Evolutionary conservation across 805 yeast species (phyloP).

Genomic region (Jamesozyma jinghongensis): DNA sequence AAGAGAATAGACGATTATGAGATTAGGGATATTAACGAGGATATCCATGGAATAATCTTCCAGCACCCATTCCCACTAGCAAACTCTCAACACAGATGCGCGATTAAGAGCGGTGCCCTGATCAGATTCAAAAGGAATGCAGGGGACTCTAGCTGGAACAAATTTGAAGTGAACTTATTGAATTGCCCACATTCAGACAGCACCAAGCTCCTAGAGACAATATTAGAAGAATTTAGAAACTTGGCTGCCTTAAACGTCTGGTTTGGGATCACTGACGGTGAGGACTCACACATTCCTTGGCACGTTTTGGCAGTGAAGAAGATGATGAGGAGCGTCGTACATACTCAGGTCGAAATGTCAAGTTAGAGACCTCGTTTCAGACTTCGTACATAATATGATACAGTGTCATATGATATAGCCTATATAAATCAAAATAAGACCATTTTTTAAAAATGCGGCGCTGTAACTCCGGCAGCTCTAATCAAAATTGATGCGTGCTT

Average conservation of each 20-base stretch:
- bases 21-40: conserved; percentile 43
- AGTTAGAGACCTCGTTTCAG: not conserved
- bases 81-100: conserved; percentile 60
- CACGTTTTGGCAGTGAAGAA: conserved; percentile 62
- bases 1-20: conserved; percentile 22
- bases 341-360: conserved; percentile 38
- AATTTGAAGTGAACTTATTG: conserved; percentile 56
- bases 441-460: no score
- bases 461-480: no score
- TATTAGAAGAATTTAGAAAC: conserved; percentile 54
- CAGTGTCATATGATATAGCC: no score
- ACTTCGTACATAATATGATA: no score
- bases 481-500: no score
- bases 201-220: conserved; percentile 43
- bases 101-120: conserved; percentile 63
- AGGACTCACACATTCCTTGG: conserved; percentile 52
- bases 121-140: conserved; percentile 31
- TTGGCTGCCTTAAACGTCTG: conserved; percentile 35
- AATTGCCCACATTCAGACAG: conserved; percentile 67
- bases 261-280: conserved; percentile 32
- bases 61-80: conserved; percentile 55
- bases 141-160: conserved; percentile 24
- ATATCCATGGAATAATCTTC: conserved; percentile 49
- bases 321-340: conserved; percentile 48
- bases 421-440: no score